Base-by-base conservation (phyloP, 805 yeast species). In the Candida rishiriensis region DNA sequence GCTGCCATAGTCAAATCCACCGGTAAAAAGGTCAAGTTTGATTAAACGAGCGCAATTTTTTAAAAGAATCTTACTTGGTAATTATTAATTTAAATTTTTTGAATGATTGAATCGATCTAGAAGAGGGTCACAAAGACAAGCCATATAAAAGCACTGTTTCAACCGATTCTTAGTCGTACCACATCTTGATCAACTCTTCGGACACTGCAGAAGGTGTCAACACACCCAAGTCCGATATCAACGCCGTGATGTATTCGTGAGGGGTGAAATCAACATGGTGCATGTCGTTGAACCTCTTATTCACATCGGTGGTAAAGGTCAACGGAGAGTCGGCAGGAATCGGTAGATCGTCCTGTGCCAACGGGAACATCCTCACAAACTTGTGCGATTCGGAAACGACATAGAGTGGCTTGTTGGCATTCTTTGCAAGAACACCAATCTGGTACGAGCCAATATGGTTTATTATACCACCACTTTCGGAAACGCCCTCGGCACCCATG, bases 401-500 rank as follows among this genome's bases (percentile, higher is more conserved):
- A 56, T 90, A 93, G 38, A 93, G 78, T 5, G 98, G 99, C 62
- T 88, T 91, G 61, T 88, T 85, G 48, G 95, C 86, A 47, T 85
- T 81, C 55, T 86, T 84, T 3, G 98, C 96, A 46, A 93, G 69
- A 38, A 93, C 91, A 34, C 97, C 97, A 39, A 91, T 84, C 59
- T 93, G 97, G 65, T 88, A 93, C 1, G 96, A 83, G 6, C 99
- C 99, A 49, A 93, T 83, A 54, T 86, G 90, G 65, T 93, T 93
- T 54, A 93, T 91, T 39, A 95, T 88, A 30, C 99, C 99, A 44
- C 99, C 99, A 62, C 95, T 85, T 69, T 93, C 99, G 3, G 96
- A 96, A 3, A 93, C 99, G 54, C 99, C 99, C 66, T 93, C 99
- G 1, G 99, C 99, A 43, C 99, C 99, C 52, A 93, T 93, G 52